Percentiles rank a stretch among this genome's conserved stretches.
Conservation (phyloP, 2,329 filamentous ascomycete genomes). For the Aspergillus versicolor region DNA sequence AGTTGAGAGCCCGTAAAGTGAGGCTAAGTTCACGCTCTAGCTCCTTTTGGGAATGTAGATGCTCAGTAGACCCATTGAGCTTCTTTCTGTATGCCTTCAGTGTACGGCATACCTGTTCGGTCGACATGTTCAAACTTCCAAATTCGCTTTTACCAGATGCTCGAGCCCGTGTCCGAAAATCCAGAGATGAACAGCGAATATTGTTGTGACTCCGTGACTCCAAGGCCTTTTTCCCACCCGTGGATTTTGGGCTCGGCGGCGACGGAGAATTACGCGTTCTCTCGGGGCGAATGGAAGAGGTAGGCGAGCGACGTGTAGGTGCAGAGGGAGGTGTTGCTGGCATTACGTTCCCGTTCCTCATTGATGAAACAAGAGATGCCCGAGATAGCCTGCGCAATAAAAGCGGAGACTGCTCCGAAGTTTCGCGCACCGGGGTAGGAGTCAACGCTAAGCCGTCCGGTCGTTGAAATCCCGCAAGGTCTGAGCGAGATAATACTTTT, state of each 20-base stretch:
- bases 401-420: slow-evolving; percentile 42
- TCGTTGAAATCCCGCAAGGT: slow-evolving; percentile 74
- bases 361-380: slow-evolving; percentile 45
- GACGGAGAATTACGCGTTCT: slow-evolving; percentile 38
- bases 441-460: slow-evolving; percentile 46
- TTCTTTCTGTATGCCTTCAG: slow-evolving; percentile 61
- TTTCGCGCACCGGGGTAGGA: slow-evolving; percentile 44
- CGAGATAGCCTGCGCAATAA: slow-evolving; percentile 57
- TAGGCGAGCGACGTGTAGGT: slow-evolving; percentile 32
- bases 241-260: slow-evolving; percentile 37
- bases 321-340: slow-evolving; percentile 33
- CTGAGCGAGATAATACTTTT: slow-evolving; percentile 81
- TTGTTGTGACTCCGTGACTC: slow-evolving; percentile 31
- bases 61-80: slow-evolving; percentile 50
- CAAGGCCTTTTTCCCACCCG: slow-evolving; percentile 28
- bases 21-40: slow-evolving; percentile 58
- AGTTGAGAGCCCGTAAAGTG: slow-evolving; percentile 35
- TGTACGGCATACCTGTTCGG: slow-evolving; percentile 58
- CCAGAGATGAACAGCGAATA: slow-evolving; percentile 49
- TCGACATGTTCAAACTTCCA: slow-evolving; percentile 51
- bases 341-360: slow-evolving; percentile 30
- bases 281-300: slow-evolving; percentile 25
- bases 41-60: slow-evolving; percentile 52
- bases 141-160: slow-evolving; percentile 39
- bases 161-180: slow-evolving; percentile 51